Conservation (phyloP, 225 moss, liverwort and hornwort species). For the Sphagnum contortum region DNA sequence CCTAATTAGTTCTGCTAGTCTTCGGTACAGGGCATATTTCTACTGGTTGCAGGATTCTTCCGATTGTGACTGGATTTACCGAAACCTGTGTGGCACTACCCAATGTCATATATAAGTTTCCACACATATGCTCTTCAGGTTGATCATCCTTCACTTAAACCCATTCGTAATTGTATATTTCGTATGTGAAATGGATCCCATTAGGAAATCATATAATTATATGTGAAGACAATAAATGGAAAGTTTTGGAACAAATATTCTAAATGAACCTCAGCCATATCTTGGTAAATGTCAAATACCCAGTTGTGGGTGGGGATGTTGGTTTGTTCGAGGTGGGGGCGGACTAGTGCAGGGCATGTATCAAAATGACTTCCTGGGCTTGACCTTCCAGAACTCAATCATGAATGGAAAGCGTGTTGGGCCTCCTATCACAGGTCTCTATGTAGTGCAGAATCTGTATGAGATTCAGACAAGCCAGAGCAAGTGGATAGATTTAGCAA, state of each 20-base stretch:
- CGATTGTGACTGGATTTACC: conserved; percentile 36
- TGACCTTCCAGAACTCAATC: conserved; percentile 54
- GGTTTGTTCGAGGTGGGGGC: no score
- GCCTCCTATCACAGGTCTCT: conserved; percentile 37
- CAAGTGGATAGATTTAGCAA: conserved; percentile 62
- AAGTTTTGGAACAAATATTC: not conserved
- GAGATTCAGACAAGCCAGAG: conserved; percentile 36
- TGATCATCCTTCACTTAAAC: not conserved
- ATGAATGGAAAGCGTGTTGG: conserved; percentile 36
- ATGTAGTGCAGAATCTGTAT: conserved; percentile 44
- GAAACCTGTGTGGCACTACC: conserved; percentile 41
- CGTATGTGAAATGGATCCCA: no score
- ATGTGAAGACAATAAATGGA: not conserved
- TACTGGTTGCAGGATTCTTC: conserved; percentile 42
- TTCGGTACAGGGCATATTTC: conserved; percentile 28
- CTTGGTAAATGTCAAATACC: no score
- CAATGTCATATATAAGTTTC: conserved; percentile 31
- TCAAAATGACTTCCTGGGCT: conserved; percentile 69
- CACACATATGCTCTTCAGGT: conserved; percentile 44
- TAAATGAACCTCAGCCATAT: no score
- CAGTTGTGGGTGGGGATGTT: no score
- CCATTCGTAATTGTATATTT: no score
- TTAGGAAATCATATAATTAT: no score
- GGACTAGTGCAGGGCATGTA: conserved; percentile 56
- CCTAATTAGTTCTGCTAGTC: no score